Conservation (phyloP, 1,139 yeast genomes). For the Wickerhamomyces sp. region DNA sequence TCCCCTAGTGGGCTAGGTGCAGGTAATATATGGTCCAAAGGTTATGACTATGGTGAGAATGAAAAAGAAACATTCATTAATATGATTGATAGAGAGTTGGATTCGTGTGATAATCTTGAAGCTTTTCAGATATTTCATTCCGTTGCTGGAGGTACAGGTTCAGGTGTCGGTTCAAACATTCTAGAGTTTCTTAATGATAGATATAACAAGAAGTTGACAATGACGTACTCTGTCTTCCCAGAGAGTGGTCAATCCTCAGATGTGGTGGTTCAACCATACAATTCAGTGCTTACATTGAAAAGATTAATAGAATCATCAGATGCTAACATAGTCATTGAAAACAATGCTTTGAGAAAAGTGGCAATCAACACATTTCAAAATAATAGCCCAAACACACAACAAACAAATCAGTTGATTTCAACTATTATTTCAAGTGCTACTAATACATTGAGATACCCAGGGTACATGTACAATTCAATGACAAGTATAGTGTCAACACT, state of each 20-base stretch:
- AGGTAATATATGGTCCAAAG: constrained; percentile 94
- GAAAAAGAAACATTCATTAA: constrained; percentile 71
- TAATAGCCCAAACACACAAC: constrained; percentile 41
- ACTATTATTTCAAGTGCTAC: constrained; percentile 82
- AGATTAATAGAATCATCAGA: constrained; percentile 82
- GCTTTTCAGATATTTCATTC: constrained; percentile 91
- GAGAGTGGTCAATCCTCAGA: constrained; percentile 75
- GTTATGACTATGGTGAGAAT: constrained; percentile 70
- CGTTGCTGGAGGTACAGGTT: constrained; percentile 99
- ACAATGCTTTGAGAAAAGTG: constrained; percentile 64
- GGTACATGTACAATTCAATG: constrained; percentile 83
- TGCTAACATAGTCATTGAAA: constrained; percentile 83
- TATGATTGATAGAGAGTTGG: constrained; percentile 85
- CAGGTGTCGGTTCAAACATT: constrained; percentile 85
- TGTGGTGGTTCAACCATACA: constrained; percentile 96
- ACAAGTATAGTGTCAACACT: constrained; percentile 79
- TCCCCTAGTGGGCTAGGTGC: constrained; percentile 86
- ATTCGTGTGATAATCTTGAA: constrained; percentile 83
- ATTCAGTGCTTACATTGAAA: constrained; percentile 75
- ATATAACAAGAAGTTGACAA: constrained; percentile 75
- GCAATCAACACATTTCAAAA: constrained; percentile 24
- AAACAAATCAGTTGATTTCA: constrained; percentile 81
- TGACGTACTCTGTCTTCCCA: constrained; percentile 87
- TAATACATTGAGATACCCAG: constrained; percentile 85
- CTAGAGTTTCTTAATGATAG: constrained; percentile 77